Conservation (phyloP, 2,329 filamentous ascomycete species). For the Xylariaceae sp. region DNA sequence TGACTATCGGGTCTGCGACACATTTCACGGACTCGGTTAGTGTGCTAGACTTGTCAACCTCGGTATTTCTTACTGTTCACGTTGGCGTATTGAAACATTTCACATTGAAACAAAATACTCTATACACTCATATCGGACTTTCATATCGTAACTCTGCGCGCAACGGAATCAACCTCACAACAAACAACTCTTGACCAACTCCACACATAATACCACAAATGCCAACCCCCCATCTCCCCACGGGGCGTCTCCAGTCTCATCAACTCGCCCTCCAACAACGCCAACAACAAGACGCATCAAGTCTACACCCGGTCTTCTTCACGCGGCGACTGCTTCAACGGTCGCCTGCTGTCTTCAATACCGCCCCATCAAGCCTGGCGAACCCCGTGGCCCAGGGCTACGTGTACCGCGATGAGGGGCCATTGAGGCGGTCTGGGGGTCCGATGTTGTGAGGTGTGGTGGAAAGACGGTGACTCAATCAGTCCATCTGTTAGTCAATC, state of each 20-base stretch:
- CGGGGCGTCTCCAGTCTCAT: conserved; percentile 7
- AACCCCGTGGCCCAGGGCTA: conserved; percentile 58
- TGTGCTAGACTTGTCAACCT: neutral
- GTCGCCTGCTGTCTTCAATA: conserved; percentile 39
- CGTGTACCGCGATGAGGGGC: conserved; percentile 46
- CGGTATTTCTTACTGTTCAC: neutral
- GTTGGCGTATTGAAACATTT: neutral
- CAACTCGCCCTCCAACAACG: conserved; percentile 9
- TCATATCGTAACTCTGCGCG: too few species aligned
- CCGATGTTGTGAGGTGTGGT: conserved; percentile 36
- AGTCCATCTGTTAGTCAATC: neutral
- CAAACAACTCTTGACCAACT: too few species aligned
- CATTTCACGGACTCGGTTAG: neutral
- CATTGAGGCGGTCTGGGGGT: conserved; percentile 24
- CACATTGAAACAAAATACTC: too few species aligned
- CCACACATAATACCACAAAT: conserved; percentile 4
- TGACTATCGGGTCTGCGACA: neutral
- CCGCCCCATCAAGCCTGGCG: conserved; percentile 12
- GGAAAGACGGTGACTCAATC: neutral
- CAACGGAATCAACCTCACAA: too few species aligned
- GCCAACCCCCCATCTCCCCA: conserved; percentile 8
- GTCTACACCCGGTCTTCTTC: conserved; percentile 71
- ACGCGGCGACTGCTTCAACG: conserved; percentile 53
- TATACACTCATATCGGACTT: neutral
- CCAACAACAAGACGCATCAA: conserved; percentile 44